Evolutionary conservation across 83 land plant species (phyloP), one percentile per base, ranked within the genome.

Genomic region (Isoetes engelmannii): DNA sequence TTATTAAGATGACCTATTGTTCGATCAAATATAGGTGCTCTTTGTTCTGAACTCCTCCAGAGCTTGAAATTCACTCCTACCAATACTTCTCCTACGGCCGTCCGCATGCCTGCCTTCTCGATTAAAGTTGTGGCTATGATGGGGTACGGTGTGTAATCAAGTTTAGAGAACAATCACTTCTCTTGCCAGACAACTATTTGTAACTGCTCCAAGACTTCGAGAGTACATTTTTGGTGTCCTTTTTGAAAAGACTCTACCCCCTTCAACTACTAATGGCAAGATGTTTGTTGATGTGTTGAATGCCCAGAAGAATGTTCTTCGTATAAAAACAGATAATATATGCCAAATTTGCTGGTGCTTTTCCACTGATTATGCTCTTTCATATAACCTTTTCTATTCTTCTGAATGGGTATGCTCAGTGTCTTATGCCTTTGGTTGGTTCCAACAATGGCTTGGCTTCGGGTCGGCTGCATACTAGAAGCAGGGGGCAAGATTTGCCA

Each of bases 401-500:
- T 51, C 15, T 51, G 2, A 51, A 51, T 12, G 55, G 17, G 1
- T 51, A 15, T 10, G 43, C 6, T 21, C 65, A 86, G 89, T 87
- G 89, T 72, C 75, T 86, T 75, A 84, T 84, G 74, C 89, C 89
- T 5, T 48, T 85, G 20, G 81, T 86, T 18, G 86, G 92, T 69
- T 88, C 92, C 50, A 83, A 85, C 80, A 81, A 84, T 72, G 91
- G 91, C 48, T 67, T 87, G 80, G 89, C 86, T 9, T 84, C 88
- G 47, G 90, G 70, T 76, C 79, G 64, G 82, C 90, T 65, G 88
- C 88, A 44, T 87, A 85, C 56, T 85, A 87, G 70, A 82, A 84
- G 74, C 91, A 87, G 74, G 91, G 91, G 44, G 91, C 88, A n/a
- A 79, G 91, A 6, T 87, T 87, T 79, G 89, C 89, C 4, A 85